phyloP scores from a whole-genome alignment of 495 filamentous ascomycete species.

The Daldinia caldariorum region DNA sequence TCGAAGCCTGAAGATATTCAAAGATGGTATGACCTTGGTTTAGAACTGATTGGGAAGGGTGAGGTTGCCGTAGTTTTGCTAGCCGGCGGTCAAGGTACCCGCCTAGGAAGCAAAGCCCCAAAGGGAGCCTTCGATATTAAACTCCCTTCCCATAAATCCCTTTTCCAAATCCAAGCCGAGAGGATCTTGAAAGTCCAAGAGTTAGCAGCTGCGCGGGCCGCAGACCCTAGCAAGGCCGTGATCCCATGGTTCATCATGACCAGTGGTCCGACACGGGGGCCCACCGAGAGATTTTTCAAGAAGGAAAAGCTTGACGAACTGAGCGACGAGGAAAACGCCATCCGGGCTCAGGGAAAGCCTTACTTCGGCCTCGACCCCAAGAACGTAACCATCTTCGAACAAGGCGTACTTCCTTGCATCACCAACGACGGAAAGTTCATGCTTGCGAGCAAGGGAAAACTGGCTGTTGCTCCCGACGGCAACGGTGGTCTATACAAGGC shows the following conservation, averaged over 20 bases:
- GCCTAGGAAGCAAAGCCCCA: slow-evolving; percentile 91
- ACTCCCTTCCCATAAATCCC: slow-evolving; percentile 87
- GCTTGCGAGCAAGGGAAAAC: slow-evolving; percentile 88
- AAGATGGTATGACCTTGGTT: slow-evolving; percentile 84
- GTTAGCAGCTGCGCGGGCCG: slow-evolving; percentile 76
- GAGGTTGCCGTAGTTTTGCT: slow-evolving; percentile 96
- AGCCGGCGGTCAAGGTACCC: slow-evolving; percentile 96
- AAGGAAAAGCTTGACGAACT: slow-evolving; percentile 65
- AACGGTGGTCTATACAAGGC: slow-evolving; percentile 98
- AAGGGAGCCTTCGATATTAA: slow-evolving; percentile 98
- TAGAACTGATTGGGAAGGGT: slow-evolving; percentile 85
- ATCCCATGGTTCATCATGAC: slow-evolving; percentile 99
- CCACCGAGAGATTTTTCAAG: slow-evolving; percentile 93
- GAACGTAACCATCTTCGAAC: slow-evolving; percentile 94
- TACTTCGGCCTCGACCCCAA: slow-evolving; percentile 89
- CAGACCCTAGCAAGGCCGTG: slow-evolving; percentile 67
- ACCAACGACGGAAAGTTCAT: slow-evolving; percentile 98
- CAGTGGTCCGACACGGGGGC: slow-evolving; percentile 90
- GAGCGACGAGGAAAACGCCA: slow-evolving; percentile 43
- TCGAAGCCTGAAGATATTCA: slow-evolving; percentile 81
- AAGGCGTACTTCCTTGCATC: slow-evolving; percentile 95
- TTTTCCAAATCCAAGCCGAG: slow-evolving; percentile 98
- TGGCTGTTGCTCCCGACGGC: slow-evolving; percentile 97
- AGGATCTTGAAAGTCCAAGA: slow-evolving; percentile 87
- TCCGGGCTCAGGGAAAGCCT: slow-evolving; percentile 38